phyloP scores from a whole-genome alignment of 1,284 basidiomycete genomes.

The Ustilago cynodontis region DNA sequence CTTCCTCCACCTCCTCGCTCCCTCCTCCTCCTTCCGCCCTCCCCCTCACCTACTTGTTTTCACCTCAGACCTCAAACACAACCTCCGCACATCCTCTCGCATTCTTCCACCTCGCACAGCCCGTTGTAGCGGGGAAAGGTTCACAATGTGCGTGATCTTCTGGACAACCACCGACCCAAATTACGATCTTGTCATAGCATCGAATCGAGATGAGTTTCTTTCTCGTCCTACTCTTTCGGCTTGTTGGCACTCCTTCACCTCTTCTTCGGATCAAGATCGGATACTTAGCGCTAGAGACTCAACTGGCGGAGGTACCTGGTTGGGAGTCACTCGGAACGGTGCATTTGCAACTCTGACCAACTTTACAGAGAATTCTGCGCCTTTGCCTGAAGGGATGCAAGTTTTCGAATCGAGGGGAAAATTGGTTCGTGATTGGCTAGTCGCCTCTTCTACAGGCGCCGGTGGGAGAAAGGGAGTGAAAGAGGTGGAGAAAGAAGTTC shows the following conservation, averaged over 20 bases:
- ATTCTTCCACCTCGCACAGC: background rate
- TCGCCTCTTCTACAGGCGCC: background rate
- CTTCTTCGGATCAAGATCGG: background rate
- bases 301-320: constrained; percentile 61
- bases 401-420: constrained; percentile 47
- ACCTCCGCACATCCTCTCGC: background rate
- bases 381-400: constrained; percentile 26
- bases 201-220: constrained; percentile 62
- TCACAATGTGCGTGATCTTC: constrained; percentile 54
- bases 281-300: constrained; percentile 51
- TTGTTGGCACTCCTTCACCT: constrained; percentile 52
- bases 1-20: too few species aligned
- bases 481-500: constrained; percentile 4
- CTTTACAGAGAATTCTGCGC: constrained; percentile 51
- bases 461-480: background rate
- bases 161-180: constrained; percentile 36
- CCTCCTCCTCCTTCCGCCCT: too few species aligned
- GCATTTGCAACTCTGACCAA: constrained; percentile 59
- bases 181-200: constrained; percentile 51
- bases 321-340: constrained; percentile 53
- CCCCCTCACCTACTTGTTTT: too few species aligned
- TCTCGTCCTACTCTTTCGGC: constrained; percentile 47
- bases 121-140: too few species aligned
- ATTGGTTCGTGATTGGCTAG: constrained; percentile 50
- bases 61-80: background rate